Percentiles rank a stretch among this genome's conserved stretches.
These are phyloP conservation scores for Cephalotrichum gorgonifer DNA, from an alignment of 2,329 filamentous ascomycete species.

Conservation along the genomic window DNA sequence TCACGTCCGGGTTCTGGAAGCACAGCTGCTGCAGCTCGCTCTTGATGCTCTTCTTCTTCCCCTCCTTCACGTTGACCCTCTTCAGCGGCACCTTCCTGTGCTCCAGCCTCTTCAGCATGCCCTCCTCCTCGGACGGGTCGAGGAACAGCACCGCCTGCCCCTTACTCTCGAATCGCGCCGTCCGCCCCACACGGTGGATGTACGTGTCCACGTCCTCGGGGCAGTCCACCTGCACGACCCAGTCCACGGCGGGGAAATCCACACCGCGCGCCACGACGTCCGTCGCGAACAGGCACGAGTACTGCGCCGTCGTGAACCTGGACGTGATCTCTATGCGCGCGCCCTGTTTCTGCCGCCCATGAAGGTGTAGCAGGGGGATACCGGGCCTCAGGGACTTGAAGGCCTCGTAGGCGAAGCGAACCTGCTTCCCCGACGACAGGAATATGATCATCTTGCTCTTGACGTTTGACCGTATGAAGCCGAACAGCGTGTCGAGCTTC, in stretches of 20 bases:
- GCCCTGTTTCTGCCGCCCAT: constrained; percentile 87
- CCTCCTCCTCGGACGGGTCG: constrained; percentile 82
- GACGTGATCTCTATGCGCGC: constrained; percentile 80
- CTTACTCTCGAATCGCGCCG: constrained; percentile 82
- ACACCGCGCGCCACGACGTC: constrained; percentile 90
- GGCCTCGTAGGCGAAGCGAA: constrained; percentile 88
- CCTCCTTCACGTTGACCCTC: constrained; percentile 74
- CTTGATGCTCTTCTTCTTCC: constrained; percentile 80
- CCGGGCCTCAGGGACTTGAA: constrained; percentile 91
- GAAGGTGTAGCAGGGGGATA: constrained; percentile 83
- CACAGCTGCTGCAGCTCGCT: constrained; percentile 87
- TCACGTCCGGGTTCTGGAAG: constrained; percentile 87
- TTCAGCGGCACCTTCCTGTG: constrained; percentile 85
- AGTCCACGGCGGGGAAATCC: constrained; percentile 94
- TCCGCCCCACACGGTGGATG: constrained; percentile 90
- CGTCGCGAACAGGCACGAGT: constrained; percentile 86
- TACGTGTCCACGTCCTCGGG: constrained; percentile 97
- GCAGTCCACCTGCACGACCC: constrained; percentile 97
- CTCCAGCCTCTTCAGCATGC: constrained; percentile 78
- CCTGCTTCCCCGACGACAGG: constrained; percentile 89
- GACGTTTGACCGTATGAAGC: constrained; percentile 82
- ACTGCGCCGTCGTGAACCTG: constrained; percentile 69
- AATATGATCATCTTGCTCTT: constrained; percentile 96
- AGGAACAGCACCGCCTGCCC: constrained; percentile 85
- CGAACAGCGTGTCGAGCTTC: constrained; percentile 86